These are phyloP conservation scores for Raphidocelis subcapitata DNA, from an alignment of 139 green algal genomes.

Conservation along the genomic window DNA sequence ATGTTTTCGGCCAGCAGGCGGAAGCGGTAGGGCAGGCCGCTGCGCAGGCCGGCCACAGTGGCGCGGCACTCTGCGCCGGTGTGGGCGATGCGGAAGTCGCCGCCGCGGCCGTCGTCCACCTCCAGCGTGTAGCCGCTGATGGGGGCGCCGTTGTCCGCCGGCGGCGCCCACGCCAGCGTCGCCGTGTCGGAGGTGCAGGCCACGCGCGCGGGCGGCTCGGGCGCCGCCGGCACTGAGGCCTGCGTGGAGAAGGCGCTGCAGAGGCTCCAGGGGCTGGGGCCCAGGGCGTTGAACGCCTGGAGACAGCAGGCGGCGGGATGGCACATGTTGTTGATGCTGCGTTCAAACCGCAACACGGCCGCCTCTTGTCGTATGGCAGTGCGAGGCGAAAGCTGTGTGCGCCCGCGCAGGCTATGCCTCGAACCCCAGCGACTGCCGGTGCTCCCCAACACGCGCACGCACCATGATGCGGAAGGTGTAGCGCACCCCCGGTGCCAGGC, in stretches of 20 bases:
- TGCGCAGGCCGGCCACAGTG: slow-evolving; percentile 6
- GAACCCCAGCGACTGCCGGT: no score
- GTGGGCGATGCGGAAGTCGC: slow-evolving; percentile 49
- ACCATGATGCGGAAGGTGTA: slow-evolving; percentile 4
- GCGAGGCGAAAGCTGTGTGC: no score
- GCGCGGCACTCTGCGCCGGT: slow-evolving; percentile 4
- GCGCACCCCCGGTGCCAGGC: not conserved
- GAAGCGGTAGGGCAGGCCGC: slow-evolving; percentile 32
- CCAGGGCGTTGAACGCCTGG: slow-evolving; percentile 54
- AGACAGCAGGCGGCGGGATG: not conserved
- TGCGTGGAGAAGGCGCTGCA: slow-evolving; percentile 55
- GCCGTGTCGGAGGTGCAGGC: slow-evolving; percentile 20
- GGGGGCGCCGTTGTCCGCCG: slow-evolving; percentile 49
- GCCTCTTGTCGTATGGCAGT: no score
- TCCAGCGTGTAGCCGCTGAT: slow-evolving; percentile 66
- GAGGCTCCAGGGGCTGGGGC: slow-evolving; percentile 51
- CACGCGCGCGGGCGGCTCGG: slow-evolving; percentile 30
- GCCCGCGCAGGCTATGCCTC: no score
- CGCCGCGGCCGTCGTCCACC: slow-evolving; percentile 53
- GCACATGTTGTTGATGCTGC: not conserved
- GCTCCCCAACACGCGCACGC: not conserved
- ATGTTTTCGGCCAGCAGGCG: slow-evolving; percentile 68
- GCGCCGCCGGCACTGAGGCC: slow-evolving; percentile 56
- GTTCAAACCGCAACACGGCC: no score
- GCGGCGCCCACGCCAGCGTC: slow-evolving; percentile 43